A percentile compares a stretch with the other conserved stretches of the same genome.
phyloP scores from a whole-genome alignment of 2,329 filamentous ascomycete species.

The Ophiocordyceps camponoti-saundersi region DNA sequence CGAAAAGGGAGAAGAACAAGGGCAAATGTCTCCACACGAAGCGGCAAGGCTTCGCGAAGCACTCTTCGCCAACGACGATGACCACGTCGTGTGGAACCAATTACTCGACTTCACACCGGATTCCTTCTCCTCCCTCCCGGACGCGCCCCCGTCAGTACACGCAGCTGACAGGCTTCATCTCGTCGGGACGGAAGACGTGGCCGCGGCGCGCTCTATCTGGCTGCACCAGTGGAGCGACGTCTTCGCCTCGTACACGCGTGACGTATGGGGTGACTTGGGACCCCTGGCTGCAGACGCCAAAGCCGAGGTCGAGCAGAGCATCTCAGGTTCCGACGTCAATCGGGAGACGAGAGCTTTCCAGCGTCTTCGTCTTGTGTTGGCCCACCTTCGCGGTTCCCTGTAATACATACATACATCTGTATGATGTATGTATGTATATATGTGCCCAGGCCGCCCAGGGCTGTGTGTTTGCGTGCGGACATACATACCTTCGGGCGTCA shows the following conservation, averaged over 20 bases:
- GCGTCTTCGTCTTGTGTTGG: conserved; percentile 18
- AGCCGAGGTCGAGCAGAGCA: conserved; percentile 30
- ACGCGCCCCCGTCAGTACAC: conserved; percentile 1
- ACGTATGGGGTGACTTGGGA: conserved; percentile 50
- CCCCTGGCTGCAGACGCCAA: conserved; percentile 38
- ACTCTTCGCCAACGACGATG: conserved; percentile 14
- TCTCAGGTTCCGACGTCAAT: not conserved
- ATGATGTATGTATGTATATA: too few relatives aligned
- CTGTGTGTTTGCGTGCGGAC: too few relatives aligned
- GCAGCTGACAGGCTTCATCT: conserved; percentile 10
- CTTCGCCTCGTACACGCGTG: conserved; percentile 39
- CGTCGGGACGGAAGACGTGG: conserved; percentile 23
- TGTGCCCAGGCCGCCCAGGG: too few relatives aligned
- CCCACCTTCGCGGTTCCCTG: conserved; percentile 16
- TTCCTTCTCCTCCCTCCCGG: conserved; percentile 13
- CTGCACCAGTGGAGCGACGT: conserved; percentile 38
- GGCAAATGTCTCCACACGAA: conserved; percentile 12
- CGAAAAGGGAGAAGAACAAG: conserved; percentile 10
- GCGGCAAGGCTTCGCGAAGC: conserved; percentile 16
- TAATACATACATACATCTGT: conserved; percentile 1
- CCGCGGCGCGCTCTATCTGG: conserved; percentile 27
- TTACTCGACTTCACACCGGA: conserved; percentile 33
- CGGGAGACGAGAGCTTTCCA: conserved; percentile 13
- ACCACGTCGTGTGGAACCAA: conserved; percentile 20
- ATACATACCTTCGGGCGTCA: too few relatives aligned